A percentile compares a stretch with the other conserved stretches of the same genome.
Evolutionary conservation across 2,329 filamentous ascomycete genomes (phyloP).

Genomic region (Colletotrichum sp.): DNA sequence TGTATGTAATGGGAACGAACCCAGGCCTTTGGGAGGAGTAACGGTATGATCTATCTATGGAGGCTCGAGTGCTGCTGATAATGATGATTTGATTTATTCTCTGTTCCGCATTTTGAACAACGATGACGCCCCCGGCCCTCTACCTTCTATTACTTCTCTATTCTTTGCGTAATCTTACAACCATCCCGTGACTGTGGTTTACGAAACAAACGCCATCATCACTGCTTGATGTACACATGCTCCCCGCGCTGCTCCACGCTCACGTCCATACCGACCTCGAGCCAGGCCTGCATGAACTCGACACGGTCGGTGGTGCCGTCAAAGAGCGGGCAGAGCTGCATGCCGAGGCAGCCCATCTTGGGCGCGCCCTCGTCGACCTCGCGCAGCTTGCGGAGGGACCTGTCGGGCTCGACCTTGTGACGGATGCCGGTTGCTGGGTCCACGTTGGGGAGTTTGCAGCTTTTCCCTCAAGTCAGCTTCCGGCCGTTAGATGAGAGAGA

Average conservation of each 20-base stretch:
- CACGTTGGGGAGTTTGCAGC: slow-evolving; percentile 75
- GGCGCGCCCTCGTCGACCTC: slow-evolving; percentile 66
- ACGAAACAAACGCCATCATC: not conserved
- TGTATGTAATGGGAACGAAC: not conserved
- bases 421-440: slow-evolving; percentile 64
- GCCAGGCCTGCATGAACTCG: slow-evolving; percentile 40
- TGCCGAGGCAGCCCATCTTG: slow-evolving; percentile 63
- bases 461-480: slow-evolving; percentile 23
- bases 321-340: slow-evolving; percentile 68
- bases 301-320: slow-evolving; percentile 27
- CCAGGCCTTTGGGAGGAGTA: not conserved
- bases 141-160: not conserved
- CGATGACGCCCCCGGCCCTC: not conserved
- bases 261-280: slow-evolving; percentile 63
- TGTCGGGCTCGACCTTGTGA: slow-evolving; percentile 61
- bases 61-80: not conserved
- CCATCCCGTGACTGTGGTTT: not conserved
- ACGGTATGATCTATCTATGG: not conserved
- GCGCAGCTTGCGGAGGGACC: slow-evolving; percentile 61
- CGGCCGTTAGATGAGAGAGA: not conserved
- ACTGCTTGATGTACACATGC: slow-evolving; percentile 48
- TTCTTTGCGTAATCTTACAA: not conserved
- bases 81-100: not conserved
- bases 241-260: slow-evolving; percentile 51
- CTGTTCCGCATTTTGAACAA: not conserved